phyloP scores from a whole-genome alignment of 1,139 yeast species.

The Pichia sp. region DNA sequence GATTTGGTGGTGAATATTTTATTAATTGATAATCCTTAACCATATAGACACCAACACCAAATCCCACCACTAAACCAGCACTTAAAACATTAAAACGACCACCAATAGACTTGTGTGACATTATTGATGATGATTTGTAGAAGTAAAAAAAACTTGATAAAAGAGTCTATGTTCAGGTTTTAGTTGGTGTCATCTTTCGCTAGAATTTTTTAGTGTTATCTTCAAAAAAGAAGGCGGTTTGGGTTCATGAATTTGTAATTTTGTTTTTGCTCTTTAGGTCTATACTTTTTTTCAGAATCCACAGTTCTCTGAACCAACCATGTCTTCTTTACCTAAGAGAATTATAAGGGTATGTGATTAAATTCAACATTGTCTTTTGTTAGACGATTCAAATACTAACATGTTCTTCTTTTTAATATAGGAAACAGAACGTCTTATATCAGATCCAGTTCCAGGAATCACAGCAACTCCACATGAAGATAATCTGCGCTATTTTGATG shows the following conservation, averaged over 20 bases:
- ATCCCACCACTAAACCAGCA: slow-evolving; percentile 24
- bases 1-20: slow-evolving; percentile 29
- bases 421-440: slow-evolving; percentile 87
- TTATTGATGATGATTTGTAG: not conserved
- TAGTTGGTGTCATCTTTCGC: not conserved
- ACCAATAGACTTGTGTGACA: slow-evolving; percentile 21
- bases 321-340: slow-evolving; percentile 61
- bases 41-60: slow-evolving; percentile 23
- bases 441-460: slow-evolving; percentile 97
- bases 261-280: no score
- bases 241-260: not conserved
- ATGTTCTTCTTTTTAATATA: slow-evolving; percentile 17
- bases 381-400: not conserved
- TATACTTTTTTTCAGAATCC: not conserved
- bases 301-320: not conserved
- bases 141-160: not conserved
- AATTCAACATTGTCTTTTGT: not conserved
- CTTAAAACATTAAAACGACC: slow-evolving; percentile 26
- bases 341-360: slow-evolving; percentile 58
- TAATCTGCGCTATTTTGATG: slow-evolving; percentile 84
- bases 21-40: slow-evolving; percentile 29
- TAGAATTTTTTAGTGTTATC: not conserved
- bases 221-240: not conserved
- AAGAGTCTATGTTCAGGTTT: no score
- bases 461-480: slow-evolving; percentile 90